Base-by-base conservation (phyloP, 2,329 filamentous ascomycete genomes). In the Clarireedia paspali region DNA sequence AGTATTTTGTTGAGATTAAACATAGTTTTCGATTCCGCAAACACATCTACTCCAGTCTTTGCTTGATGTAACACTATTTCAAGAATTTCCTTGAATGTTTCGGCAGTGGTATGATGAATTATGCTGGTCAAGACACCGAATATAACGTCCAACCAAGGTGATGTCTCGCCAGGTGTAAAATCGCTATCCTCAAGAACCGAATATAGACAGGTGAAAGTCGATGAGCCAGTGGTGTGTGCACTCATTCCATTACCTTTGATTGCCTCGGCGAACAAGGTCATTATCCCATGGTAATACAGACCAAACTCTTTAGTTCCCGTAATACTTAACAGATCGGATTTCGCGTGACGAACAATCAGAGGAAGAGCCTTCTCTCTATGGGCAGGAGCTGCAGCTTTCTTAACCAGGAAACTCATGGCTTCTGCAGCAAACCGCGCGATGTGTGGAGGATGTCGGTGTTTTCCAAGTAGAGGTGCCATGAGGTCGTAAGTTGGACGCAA, bases 361-460 rank as follows among this genome's bases (percentile, higher is more conserved):
- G 81, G 76, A 38, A 99, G 75, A 0, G 90, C 83, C 26, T 77
- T 81, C 62, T 92, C 87, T 62, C 89, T 84, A 61, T 89, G 83
- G 55, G 89, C 89, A 2, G 84, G 80, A 15, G 87, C 80, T 2
- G 88, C 91, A 6, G 91, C 88, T 73, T 96, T 97, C 67, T 90
- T 87, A 20, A 99, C 79, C 20, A 99, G 76, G 67, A 97, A 99
- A 63, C 91, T 96, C 74, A 99, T 80, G 2, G 94, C 89, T 73
- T 99, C 94, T 26, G 94, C 94, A 12, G 92, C 89, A 71, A 97
- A 99, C 54, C 91, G 84, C 24, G 89, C 87, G 62, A 96, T 89
- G 70, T 96, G 91, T 15, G 85, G 82, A 62, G 92, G 94, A 62
- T 92, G 89, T 56, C 83, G 83, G 56, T 85, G 78, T 70, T 88